Conservation (phyloP, 2,329 filamentous ascomycete species). For the Xylariomycetidae sp. region DNA sequence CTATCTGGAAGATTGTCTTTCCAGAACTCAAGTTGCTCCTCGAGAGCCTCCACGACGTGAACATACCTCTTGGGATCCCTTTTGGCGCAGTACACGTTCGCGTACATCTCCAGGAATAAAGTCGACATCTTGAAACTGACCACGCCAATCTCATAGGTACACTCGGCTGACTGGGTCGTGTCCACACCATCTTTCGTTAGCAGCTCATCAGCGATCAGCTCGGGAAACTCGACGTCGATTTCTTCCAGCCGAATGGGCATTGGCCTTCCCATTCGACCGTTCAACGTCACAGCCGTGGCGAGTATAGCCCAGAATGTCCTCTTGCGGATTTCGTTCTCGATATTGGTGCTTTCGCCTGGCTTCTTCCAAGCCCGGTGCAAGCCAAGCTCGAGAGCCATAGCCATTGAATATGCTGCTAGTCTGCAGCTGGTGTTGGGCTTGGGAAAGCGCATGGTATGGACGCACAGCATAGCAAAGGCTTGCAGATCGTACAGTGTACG, state of each 20-base stretch:
- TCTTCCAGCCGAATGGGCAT: slow-evolving; percentile 70
- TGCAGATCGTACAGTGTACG: slow-evolving; percentile 63
- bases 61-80: slow-evolving; percentile 59
- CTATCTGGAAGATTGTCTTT: slow-evolving; percentile 57
- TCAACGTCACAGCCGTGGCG: slow-evolving; percentile 59
- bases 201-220: slow-evolving; percentile 64
- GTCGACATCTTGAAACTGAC: slow-evolving; percentile 59
- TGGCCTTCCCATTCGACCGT: slow-evolving; percentile 69
- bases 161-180: slow-evolving; percentile 48
- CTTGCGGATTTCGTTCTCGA: slow-evolving; percentile 71
- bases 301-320: slow-evolving; percentile 71
- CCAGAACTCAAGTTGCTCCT: slow-evolving; percentile 58
- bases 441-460: slow-evolving; percentile 70
- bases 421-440: slow-evolving; percentile 72
- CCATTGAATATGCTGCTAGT: slow-evolving; percentile 58
- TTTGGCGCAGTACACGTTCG: slow-evolving; percentile 66
- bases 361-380: slow-evolving; percentile 64
- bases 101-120: slow-evolving; percentile 67
- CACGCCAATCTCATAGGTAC: slow-evolving; percentile 61
- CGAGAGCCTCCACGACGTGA: slow-evolving; percentile 56
- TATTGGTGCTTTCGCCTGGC: slow-evolving; percentile 39
- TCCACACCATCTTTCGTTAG: slow-evolving; percentile 61
- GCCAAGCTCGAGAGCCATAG: slow-evolving; percentile 67
- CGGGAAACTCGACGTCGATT: slow-evolving; percentile 72
- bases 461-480: slow-evolving; percentile 64